Evolutionary conservation across 2,329 filamentous ascomycete genomes (phyloP), one percentile per base, ranked within the genome.

Genomic region (Fusarium circinatum): DNA sequence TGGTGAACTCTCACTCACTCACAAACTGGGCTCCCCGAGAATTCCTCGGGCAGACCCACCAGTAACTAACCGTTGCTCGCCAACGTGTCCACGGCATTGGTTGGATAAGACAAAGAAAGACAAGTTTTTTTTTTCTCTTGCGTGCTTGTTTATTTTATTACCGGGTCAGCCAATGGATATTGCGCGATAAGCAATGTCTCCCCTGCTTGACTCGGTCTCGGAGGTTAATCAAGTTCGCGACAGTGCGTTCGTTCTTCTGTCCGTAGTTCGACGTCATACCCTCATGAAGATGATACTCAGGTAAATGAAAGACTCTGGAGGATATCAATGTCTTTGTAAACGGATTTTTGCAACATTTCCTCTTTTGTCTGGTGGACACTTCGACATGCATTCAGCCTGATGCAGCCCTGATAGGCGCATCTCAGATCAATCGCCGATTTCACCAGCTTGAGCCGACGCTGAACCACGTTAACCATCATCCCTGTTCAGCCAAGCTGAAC

Each of bases 1-100:
- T 68, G 20, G 24, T 30, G 24, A 42, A 61, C 62, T 69, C 63
- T 69, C 59, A 34, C 32, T 8, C 32, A 34, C 32, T 34, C 30
- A 36, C 38, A 34, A 39, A 57, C 65, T 60, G 62, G 45, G 36
- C 48, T 73, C 51, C 39, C 71, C 71, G 71, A 71, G 59, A 75
- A 69, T 78, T 75, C 76, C 73, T 78, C 76, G 72, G 70, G 36
- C 60, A 51, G 73, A 65, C 70, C 76, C 76, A 76, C 76, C 75
- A 75, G 61, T 75, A 72, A 74, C 73, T 76, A 76, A 70, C 66
- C 70, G 62, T 55, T 62, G 39, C 62, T 71, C 66, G 70, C 62
- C 63, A 78, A 78, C 76, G 76, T 78, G 76, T 70, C 38, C 60
- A 67, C 60, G 65, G 63, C 55, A 76, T 76, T 78, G 74, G 76